Base-by-base conservation (phyloP, 2,329 filamentous ascomycete species). In the Microcera coccophila region DNA sequence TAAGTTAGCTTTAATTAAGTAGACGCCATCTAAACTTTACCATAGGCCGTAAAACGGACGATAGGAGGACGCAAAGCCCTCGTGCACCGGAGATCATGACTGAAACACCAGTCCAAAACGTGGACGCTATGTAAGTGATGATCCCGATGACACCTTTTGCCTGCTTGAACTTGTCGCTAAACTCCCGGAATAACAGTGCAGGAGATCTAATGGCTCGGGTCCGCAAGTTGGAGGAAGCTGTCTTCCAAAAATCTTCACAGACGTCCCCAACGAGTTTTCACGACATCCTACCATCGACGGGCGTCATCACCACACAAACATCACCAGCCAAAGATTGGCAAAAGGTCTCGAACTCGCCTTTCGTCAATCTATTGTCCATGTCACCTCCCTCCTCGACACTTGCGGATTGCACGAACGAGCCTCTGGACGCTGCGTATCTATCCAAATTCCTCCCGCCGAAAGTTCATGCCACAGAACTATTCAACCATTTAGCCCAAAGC, bases 161-260 rank as follows among this genome's bases (percentile, higher is more conserved):
- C n/a, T 7, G 12, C 22, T 26, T 26, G 22, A 26, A 7, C 22
- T 12, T 26, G 22, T 26, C 12, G 22, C 22, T 26, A 26, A 26
- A 26, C 7, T 7, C 22, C 12, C 22, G 12, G 12, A 26, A 12
- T 7, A 26, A 12, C 12, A 12, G 22, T 12, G 7, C 60, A 59
- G 17, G 66, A 42, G 40, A 54, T 3, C 22, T 46, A 12, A 17
- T 37, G n/a, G n/a, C 22, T 7, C 44, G 44, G 12, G 11, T 46
- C 8, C 29, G 26, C 16, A 18, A 39, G 34, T 26, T 45, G 5
- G 42, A 45, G 18, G 22, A 38, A 17, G 38, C 38, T 12, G 38
- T 45, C 10, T 41, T 45, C 21, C 19, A 38, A 1, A 12, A 38
- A 24, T n/a, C 40, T 33, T 7, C 21, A 32, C 11, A 40, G 26